Evolutionary conservation across 805 yeast genomes (phyloP), one percentile per base, ranked within the genome.

Genomic region (Metschnikowia vanudenii): DNA sequence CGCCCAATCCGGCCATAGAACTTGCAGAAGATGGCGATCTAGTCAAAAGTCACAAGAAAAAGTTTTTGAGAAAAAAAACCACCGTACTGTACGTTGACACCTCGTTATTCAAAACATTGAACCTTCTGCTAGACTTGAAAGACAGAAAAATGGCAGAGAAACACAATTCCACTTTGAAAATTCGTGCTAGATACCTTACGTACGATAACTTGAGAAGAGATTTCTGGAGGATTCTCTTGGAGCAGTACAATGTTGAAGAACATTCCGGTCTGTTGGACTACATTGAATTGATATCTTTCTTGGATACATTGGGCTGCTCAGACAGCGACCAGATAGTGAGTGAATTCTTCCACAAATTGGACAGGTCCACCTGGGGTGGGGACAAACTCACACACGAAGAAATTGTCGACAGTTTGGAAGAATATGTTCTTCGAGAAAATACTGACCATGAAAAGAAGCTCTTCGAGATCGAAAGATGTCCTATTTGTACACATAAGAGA

Each of bases 401-500:
- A 55, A 62, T 79, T 12, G 65, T 76, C 18, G 78, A 74, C 14
- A 68, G 71, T 40, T 63, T 81, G 40, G 82, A 79, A 51, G 60
- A 58, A 2, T 71, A 73, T 55, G 61, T 69, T 13, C 44, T 52
- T 17, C 42, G 58, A 22, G 44, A 55, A 12, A 30, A 46, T 4
- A 24, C 52, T 13, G 51, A 49, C n/a, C 53, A 50, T 11, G 57
- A 59, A 9, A 58, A 65, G 34, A 73, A 76, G 39, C 69, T 84
- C 5, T 78, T 88, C 58, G 79, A 75, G 40, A 73, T 87, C 29
- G 80, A 81, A 49, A 76, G 75, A 45, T 94, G 98, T 60, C 98
- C 98, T 0, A 73, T 85, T 10, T 94, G 98, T 65, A 74, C 76
- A 42, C 77, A 78, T 53, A 80, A 84, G 16, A 68, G 85, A 36